These are phyloP conservation scores for rapeseed (Brassica napus) DNA, from an alignment of 345 rosid genomes.

Conservation along the genomic window DNA sequence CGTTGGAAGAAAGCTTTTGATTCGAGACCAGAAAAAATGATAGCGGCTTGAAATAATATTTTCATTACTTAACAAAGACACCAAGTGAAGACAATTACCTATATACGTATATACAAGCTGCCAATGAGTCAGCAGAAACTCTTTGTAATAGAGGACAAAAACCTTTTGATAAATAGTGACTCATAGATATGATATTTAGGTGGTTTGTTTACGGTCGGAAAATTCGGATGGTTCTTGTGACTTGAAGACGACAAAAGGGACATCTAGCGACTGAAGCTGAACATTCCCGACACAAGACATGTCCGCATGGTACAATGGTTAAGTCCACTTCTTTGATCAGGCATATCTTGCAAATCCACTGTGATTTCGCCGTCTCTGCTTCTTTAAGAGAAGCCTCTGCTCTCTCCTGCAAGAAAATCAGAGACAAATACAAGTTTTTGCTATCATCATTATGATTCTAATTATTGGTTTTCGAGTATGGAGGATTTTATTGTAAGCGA, in stretches of 20 bases:
- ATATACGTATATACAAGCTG: conserved; percentile 19
- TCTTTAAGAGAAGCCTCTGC: conserved; percentile 68
- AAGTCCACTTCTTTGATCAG: conserved; percentile 75
- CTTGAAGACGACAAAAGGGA: conserved; percentile 89
- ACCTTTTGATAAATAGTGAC: not conserved
- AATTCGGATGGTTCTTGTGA: conserved; percentile 60
- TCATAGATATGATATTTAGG: not conserved
- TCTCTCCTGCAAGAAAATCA: conserved; percentile 56
- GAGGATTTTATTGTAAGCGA: conserved; percentile 8
- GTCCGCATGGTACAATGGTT: conserved; percentile 85
- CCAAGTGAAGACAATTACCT: not conserved
- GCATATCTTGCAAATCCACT: conserved; percentile 87
- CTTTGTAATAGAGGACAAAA: conserved; percentile 18
- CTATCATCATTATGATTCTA: not conserved
- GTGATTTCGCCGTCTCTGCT: conserved; percentile 82
- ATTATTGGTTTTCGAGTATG: not conserved
- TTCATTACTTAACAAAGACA: not conserved
- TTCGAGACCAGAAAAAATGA: not conserved
- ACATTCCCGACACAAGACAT: conserved; percentile 79
- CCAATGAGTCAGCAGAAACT: conserved; percentile 5
- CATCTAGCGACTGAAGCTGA: conserved; percentile 79
- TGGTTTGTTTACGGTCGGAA: conserved; percentile 54
- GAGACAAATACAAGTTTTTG: not conserved
- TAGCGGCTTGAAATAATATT: not conserved
- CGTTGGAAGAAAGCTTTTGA: not conserved